Percentiles rank a stretch among this genome's conserved stretches.
Evolutionary conservation across 1,284 basidiomycete genomes (phyloP).

Genomic region (Phellinidium pouzarii): DNA sequence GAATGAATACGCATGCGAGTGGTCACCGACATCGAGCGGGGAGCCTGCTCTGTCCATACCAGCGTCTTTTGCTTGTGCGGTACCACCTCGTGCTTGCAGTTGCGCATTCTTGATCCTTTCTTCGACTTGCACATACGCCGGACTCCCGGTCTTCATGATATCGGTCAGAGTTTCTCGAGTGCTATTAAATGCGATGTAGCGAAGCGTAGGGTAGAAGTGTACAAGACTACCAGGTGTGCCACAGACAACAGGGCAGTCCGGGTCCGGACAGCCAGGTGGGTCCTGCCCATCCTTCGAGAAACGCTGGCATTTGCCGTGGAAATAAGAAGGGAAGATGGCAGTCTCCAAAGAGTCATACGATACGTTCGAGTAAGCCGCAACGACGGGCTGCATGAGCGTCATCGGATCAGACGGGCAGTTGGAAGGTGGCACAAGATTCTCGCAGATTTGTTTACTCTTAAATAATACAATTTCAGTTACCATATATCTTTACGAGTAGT

Average conservation of each 20-base stretch:
- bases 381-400: constrained; percentile 41
- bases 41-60: not conserved
- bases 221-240: constrained; percentile 74
- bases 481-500: not conserved
- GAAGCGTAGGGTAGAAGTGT: constrained; percentile 52
- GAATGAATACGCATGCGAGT: not conserved
- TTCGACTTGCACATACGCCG: constrained; percentile 37
- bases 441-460: constrained; percentile 34
- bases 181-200: constrained; percentile 43
- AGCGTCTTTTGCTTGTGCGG: not conserved
- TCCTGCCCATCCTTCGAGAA: constrained; percentile 38
- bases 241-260: constrained; percentile 67
- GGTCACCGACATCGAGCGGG: not conserved
- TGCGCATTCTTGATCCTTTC: constrained; percentile 29
- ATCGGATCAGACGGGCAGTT: constrained; percentile 28
- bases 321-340: constrained; percentile 56
- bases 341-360: constrained; percentile 40
- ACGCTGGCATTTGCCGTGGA: constrained; percentile 69
- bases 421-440: constrained; percentile 29
- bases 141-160: constrained; percentile 32
- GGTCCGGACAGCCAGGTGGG: constrained; percentile 67
- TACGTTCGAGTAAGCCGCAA: constrained; percentile 37
- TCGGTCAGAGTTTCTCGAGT: constrained; percentile 33
- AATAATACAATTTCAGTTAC: not conserved
- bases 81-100: constrained; percentile 8